phyloP scores from a whole-genome alignment of 75 land plant species.

The Picea glauca region DNA sequence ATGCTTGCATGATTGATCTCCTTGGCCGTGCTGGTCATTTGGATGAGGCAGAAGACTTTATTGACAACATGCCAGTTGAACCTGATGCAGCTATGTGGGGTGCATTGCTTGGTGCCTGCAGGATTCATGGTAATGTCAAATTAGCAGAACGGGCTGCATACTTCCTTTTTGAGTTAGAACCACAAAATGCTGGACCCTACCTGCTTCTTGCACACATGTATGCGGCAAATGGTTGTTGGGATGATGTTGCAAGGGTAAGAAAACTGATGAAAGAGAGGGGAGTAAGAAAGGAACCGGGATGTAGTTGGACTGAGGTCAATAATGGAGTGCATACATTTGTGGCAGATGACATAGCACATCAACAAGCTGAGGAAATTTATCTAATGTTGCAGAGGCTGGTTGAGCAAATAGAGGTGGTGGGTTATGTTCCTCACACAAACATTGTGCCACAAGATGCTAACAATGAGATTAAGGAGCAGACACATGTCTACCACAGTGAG shows the following conservation, averaged over 20 bases:
- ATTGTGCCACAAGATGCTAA: constrained; percentile 9
- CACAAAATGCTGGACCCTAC: constrained; percentile 19
- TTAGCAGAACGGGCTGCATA: constrained; percentile 35
- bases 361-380: constrained; percentile 18
- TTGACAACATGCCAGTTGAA: constrained; percentile 16
- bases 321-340: constrained; percentile 23
- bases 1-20: constrained; percentile 32
- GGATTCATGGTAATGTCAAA: constrained; percentile 39
- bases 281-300: constrained; percentile 10
- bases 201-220: constrained; percentile 23
- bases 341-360: constrained; percentile 16
- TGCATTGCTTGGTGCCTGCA: constrained; percentile 56
- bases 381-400: constrained; percentile 17
- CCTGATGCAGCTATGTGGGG: constrained; percentile 37
- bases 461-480: constrained; percentile 12
- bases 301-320: constrained; percentile 14
- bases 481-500: constrained; percentile 27
- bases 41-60: constrained; percentile 23
- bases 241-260: constrained; percentile 7
- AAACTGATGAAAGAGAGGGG: constrained; percentile 10
- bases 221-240: constrained; percentile 6
- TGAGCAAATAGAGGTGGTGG: constrained; percentile 8
- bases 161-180: constrained; percentile 16
- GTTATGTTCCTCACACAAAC: constrained; percentile 18
- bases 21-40: constrained; percentile 28